phyloP scores from a whole-genome alignment of 2,329 filamentous ascomycete genomes.

The Zasmidium cellare region DNA sequence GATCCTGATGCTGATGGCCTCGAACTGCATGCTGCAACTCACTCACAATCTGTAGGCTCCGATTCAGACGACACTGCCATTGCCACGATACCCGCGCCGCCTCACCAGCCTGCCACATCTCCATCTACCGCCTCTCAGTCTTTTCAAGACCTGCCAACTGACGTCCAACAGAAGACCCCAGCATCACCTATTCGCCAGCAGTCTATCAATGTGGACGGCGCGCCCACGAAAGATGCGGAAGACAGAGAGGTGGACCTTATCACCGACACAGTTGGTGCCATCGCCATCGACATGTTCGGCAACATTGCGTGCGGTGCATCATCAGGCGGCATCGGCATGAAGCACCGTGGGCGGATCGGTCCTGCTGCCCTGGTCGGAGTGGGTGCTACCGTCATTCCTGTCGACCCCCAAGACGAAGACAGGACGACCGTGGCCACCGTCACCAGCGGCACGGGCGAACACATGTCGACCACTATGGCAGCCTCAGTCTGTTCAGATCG shows the following conservation, averaged over 20 bases:
- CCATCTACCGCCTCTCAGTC: neutral
- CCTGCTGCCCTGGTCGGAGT: conserved; percentile 91
- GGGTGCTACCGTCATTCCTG: conserved; percentile 84
- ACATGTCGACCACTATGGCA: conserved; percentile 95
- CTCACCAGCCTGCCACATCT: neutral
- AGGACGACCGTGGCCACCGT: conserved; percentile 75
- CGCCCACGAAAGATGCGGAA: neutral
- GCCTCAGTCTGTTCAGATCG: conserved; percentile 83
- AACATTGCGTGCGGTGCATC: conserved; percentile 93
- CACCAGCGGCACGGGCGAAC: conserved; percentile 93
- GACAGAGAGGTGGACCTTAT: conserved; percentile 57
- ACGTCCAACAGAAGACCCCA: neutral
- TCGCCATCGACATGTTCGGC: conserved; percentile 82
- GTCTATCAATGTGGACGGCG: neutral
- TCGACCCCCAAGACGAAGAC: conserved; percentile 68
- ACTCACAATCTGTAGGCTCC: neutral
- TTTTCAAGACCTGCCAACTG: neutral
- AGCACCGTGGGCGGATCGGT: conserved; percentile 85
- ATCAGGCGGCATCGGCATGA: conserved; percentile 98
- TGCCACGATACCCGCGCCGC: neutral
- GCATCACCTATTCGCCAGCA: neutral
- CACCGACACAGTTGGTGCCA: conserved; percentile 93
- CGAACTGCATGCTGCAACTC: neutral
- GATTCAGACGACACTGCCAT: conserved; percentile 13
- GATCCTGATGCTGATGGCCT: conserved; percentile 2